Evolutionary conservation across 257 asterid genomes (phyloP).

Genomic region (Nicotiana attenuata): DNA sequence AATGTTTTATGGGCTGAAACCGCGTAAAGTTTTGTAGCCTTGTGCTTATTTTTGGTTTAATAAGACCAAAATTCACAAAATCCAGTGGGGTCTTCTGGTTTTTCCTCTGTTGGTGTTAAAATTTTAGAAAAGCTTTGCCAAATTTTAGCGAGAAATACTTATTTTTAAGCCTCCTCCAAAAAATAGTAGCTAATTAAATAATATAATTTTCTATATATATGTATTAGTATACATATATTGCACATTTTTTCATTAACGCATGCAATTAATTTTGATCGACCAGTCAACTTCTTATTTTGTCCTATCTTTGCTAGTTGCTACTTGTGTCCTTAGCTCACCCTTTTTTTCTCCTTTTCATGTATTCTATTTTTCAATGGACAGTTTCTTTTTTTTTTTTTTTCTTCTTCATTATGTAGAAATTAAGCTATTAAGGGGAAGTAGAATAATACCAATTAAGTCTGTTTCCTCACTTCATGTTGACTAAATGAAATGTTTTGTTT

Average conservation of each 20-base stretch:
- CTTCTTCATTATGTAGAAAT: background rate
- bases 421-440: background rate
- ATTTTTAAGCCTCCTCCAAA: too few species aligned
- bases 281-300: too few species aligned
- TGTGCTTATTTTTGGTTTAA: slow-evolving; percentile 8
- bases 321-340: background rate
- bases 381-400: background rate
- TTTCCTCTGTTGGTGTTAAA: background rate
- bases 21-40: slow-evolving; percentile 12
- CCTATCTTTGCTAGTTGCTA: background rate
- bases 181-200: too few species aligned
- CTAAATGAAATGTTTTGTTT: background rate
- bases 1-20: background rate
- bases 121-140: background rate
- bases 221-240: too few species aligned
- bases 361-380: background rate
- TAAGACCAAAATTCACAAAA: slow-evolving; percentile 12
- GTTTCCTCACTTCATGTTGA: background rate
- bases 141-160: background rate
- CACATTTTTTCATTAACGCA: too few species aligned
- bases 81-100: slow-evolving; percentile 25
- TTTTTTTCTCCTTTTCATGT: background rate
- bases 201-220: too few species aligned
- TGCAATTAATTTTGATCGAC: too few species aligned
- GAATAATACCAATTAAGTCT: background rate